Percentiles rank a stretch among this genome's conserved stretches.
phyloP scores from a whole-genome alignment of 768 basidiomycete genomes.

The Hypsizygus marmoreus region DNA sequence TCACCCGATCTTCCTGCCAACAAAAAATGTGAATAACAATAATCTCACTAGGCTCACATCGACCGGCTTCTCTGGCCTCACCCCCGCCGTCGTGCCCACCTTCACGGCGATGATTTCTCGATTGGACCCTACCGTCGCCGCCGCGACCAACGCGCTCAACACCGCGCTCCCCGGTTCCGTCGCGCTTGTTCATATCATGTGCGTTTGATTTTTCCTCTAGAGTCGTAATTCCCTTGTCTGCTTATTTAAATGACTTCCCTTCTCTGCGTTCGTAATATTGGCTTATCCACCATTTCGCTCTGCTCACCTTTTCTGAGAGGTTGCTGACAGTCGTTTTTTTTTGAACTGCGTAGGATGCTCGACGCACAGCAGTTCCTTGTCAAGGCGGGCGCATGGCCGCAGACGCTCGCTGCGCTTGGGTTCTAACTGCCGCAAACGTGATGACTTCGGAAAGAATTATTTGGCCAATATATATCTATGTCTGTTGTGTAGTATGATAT shows the following conservation, averaged over 20 bases:
- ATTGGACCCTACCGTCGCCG: constrained; percentile 32
- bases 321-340: not conserved
- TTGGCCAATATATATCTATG: too few relatives aligned
- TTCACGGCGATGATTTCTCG: constrained; percentile 25
- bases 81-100: constrained; percentile 24
- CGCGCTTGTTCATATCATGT: constrained; percentile 33
- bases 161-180: constrained; percentile 28
- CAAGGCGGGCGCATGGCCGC: constrained; percentile 31
- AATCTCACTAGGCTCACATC: constrained; percentile 31
- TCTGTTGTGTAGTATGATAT: too few relatives aligned
- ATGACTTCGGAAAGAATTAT: too few relatives aligned
- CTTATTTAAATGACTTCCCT: too few relatives aligned
- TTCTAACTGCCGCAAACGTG: too few relatives aligned
- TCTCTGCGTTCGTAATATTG: too few relatives aligned
- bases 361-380: constrained; percentile 37
- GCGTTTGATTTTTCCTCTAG: constrained; percentile 2
- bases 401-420: constrained; percentile 33
- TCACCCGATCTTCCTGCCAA: too few relatives aligned
- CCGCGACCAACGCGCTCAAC: constrained; percentile 26
- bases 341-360: constrained; percentile 28
- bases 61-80: constrained; percentile 32
- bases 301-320: not conserved
- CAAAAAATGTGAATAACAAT: too few relatives aligned
- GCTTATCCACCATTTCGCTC: too few relatives aligned
- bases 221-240: too few relatives aligned